These are phyloP conservation scores for Talaromyces thailandensis DNA, from an alignment of 495 filamentous ascomycete species.

Conservation along the genomic window DNA sequence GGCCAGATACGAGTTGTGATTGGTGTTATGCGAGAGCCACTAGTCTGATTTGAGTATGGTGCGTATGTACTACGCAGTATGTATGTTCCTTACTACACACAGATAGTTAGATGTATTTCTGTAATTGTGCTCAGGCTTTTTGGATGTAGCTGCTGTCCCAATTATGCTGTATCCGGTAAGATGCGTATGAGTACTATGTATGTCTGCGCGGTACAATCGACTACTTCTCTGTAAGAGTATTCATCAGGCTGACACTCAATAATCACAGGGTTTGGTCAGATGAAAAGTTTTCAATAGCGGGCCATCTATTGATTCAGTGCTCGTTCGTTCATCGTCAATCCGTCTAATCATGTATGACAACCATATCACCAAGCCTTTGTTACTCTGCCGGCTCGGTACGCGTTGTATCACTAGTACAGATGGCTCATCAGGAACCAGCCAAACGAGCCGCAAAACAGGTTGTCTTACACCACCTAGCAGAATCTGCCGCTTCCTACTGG, in stretches of 20 bases:
- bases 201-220: not conserved
- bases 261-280: not conserved
- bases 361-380: not conserved
- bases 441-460: conserved; percentile 1
- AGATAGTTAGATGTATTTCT: not conserved
- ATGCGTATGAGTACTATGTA: not conserved
- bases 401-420: not conserved
- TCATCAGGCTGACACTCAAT: not conserved
- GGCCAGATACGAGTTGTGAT: not conserved
- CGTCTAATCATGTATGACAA: not conserved
- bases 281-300: not conserved
- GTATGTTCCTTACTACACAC: not conserved
- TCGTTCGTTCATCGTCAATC: too few species aligned
- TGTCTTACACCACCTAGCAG: not conserved
- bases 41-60: not conserved
- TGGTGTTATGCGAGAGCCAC: not conserved
- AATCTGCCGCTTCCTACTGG: not conserved
- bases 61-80: not conserved
- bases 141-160: not conserved
- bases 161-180: not conserved
- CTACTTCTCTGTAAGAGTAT: not conserved
- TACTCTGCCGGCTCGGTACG: not conserved
- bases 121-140: not conserved
- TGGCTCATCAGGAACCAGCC: not conserved
- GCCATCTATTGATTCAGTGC: too few species aligned